These are phyloP conservation scores for Epichloe brachyelytri DNA, from an alignment of 2,329 filamentous ascomycete genomes.

Conservation along the genomic window DNA sequence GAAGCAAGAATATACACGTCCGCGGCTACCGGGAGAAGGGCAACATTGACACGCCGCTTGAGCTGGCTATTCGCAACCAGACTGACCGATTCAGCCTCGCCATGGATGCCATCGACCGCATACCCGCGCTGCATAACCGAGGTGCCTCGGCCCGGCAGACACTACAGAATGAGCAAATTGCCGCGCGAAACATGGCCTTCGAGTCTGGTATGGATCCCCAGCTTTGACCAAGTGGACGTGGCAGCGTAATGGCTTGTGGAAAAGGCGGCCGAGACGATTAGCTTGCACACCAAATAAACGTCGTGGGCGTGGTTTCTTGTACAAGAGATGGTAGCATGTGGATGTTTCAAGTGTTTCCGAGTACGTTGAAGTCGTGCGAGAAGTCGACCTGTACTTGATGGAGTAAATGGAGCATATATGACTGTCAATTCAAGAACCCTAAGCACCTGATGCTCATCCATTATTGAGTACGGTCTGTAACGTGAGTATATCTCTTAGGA, in stretches of 20 bases:
- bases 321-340: neutral
- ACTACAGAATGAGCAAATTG: slow-evolving; percentile 51
- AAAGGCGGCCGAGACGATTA: slow-evolving; percentile 13
- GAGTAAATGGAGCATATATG: no score
- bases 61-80: slow-evolving; percentile 64
- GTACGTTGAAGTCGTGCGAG: neutral
- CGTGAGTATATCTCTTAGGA: no score
- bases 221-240: slow-evolving; percentile 55
- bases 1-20: slow-evolving; percentile 57
- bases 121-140: slow-evolving; percentile 49
- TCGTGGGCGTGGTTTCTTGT: neutral
- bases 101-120: slow-evolving; percentile 61
- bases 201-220: slow-evolving; percentile 59
- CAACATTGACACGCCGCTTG: slow-evolving; percentile 70
- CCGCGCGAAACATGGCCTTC: slow-evolving; percentile 50
- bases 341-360: neutral
- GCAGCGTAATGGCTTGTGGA: slow-evolving; percentile 34
- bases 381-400: neutral
- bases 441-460: no score
- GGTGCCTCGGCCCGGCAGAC: slow-evolving; percentile 49
- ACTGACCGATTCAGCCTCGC: slow-evolving; percentile 67
- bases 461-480: no score
- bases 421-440: no score
- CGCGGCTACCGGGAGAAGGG: slow-evolving; percentile 72
- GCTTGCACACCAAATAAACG: neutral